Conservation (phyloP, 1,284 basidiomycete genomes). For the Ganoderma multipileum region DNA sequence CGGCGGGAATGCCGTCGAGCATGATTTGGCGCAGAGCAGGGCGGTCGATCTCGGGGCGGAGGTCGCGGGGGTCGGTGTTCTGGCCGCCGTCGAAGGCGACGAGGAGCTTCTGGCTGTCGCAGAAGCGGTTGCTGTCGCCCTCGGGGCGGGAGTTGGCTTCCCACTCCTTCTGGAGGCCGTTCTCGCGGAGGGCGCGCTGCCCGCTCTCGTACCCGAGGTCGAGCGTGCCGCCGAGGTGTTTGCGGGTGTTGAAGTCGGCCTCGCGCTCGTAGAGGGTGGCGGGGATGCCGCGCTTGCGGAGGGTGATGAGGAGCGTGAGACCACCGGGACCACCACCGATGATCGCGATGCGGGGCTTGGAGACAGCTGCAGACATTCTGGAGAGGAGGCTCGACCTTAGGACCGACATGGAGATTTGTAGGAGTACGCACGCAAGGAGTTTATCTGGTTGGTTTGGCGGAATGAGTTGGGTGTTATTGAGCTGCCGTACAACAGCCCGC, state of each 20-base stretch:
- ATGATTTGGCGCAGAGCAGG: conserved; percentile 21
- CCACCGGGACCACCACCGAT: conserved; percentile 26
- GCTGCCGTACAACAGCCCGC: too few relatives aligned
- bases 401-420: background rate
- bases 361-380: background rate
- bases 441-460: too few relatives aligned
- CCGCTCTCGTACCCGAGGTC: conserved; percentile 26
- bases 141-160: conserved; percentile 14
- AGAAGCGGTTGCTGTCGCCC: conserved; percentile 17
- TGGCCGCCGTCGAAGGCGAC: background rate
- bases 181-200: conserved; percentile 28
- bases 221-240: conserved; percentile 26
- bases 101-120: conserved; percentile 9
- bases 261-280: conserved; percentile 31
- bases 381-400: background rate
- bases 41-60: conserved; percentile 28
- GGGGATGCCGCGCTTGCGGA: conserved; percentile 21
- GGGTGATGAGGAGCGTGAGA: conserved; percentile 22
- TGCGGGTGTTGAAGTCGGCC: conserved; percentile 3
- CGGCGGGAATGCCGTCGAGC: conserved; percentile 21
- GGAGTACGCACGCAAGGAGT: too few relatives aligned
- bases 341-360: conserved; percentile 25
- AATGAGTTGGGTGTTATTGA: background rate
- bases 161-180: conserved; percentile 22
- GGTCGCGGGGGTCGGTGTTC: background rate